These are phyloP conservation scores for Nidula niveotomentosa DNA, from an alignment of 1,284 basidiomycete species.

Conservation along the genomic window DNA sequence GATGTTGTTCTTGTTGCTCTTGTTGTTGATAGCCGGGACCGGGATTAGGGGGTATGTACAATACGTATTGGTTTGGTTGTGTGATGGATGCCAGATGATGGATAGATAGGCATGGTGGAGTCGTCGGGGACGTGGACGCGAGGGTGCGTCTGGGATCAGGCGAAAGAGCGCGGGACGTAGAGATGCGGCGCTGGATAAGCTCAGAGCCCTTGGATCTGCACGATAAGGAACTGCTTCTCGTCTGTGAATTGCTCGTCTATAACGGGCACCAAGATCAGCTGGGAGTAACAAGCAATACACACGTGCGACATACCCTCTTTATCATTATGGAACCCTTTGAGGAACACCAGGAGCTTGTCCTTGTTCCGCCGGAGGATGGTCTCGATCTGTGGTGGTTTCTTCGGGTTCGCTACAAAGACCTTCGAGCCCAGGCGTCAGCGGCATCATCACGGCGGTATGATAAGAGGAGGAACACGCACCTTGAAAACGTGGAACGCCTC, in stretches of 20 bases:
- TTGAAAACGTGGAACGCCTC: constrained; percentile 99
- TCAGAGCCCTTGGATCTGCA: constrained; percentile 82
- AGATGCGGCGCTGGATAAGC: no score
- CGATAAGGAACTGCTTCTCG: constrained; percentile 96
- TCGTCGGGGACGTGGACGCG: no score
- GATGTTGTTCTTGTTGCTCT: no score
- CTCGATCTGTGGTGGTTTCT: constrained; percentile 97
- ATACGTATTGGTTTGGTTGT: no score
- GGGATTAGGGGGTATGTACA: no score
- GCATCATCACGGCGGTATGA: not conserved
- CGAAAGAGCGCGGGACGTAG: no score
- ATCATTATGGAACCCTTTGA: constrained; percentile 96
- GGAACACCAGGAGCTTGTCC: constrained; percentile 88
- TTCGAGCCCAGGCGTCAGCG: constrained; percentile 25
- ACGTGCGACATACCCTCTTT: constrained; percentile 74
- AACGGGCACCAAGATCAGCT: not conserved
- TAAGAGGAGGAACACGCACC: constrained; percentile 42
- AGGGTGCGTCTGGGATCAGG: no score
- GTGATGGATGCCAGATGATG: no score
- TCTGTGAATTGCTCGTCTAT: constrained; percentile 95
- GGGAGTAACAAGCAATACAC: not conserved
- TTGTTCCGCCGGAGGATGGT: constrained; percentile 90
- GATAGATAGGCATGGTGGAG: no score
- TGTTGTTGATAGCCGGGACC: no score
- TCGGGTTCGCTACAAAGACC: constrained; percentile 99